These are phyloP conservation scores for Lentinula sp. DNA, from an alignment of 768 basidiomycete species.

Conservation along the genomic window DNA sequence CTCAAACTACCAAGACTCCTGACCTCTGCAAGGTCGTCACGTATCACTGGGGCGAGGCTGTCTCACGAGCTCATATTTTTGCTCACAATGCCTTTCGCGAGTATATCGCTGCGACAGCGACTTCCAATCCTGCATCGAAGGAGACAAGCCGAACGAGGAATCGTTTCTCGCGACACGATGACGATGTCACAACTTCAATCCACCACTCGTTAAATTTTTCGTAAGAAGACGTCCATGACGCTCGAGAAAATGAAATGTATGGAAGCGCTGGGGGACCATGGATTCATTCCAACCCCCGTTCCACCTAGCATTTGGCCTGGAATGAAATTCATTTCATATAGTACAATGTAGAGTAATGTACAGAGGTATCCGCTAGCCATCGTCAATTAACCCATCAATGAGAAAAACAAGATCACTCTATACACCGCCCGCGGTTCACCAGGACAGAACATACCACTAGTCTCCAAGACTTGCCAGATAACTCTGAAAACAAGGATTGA, in stretches of 20 bases:
- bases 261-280: not conserved
- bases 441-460: not conserved
- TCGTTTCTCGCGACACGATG: not conserved
- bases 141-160: not conserved
- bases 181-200: no score
- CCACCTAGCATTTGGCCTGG: not conserved
- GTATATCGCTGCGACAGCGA: no score
- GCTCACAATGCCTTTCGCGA: no score
- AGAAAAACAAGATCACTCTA: not conserved
- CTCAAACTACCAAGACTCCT: not conserved
- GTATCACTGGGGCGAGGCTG: not conserved
- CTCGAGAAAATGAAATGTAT: not conserved
- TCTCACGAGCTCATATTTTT: not conserved
- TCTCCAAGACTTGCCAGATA: constrained; percentile 2
- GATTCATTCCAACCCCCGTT: not conserved
- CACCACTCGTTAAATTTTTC: not conserved
- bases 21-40: not conserved
- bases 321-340: not conserved
- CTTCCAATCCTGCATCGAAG: not conserved
- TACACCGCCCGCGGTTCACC: not conserved
- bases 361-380: not conserved
- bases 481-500: not conserved
- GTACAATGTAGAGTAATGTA: not conserved
- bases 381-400: not conserved
- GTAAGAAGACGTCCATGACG: not conserved